Evolutionary conservation across 73 alveolate genomes (phyloP), one percentile per base, ranked within the genome.

Genomic region (Durusdinium trenchii): DNA sequence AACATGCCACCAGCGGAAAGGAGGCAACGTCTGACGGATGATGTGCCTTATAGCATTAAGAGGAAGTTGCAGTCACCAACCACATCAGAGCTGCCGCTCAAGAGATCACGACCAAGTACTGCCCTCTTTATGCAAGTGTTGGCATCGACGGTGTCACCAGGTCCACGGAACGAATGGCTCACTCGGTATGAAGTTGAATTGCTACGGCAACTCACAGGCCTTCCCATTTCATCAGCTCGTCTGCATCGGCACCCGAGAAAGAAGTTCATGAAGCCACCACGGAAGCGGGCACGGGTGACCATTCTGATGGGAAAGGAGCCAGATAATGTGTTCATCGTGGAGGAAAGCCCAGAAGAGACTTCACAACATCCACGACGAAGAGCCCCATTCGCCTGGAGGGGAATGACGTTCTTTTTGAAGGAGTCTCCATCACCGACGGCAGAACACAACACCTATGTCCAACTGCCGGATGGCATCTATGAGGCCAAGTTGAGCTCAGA

Each of bases 291-390:
- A 12, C 47, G 95, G 50, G 38, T 61, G 30, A 87, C 82, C 52
- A 4, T 87, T 42, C 38, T 87, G 71, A 61, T 46, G 28, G 85
- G 85, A 0, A 51, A 87, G 85, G 85, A 87, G 40, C 95, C 95
- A 1, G 6, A 48, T 0, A 36, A 32, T 1, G 28, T 51, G 0
- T 14, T 87, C 40, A 28, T 87, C 7, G 85, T 48, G 20, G 52
- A 45, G 18, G 95, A 87, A 43, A 35, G 32, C 40, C 38, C 84
- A 2, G 28, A 32, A 6, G 60, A 85, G 48, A 78, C 52, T 36
- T 45, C 32, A 0, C 45, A 10, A 5, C 50, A 62, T 9, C 90
- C 90, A 12, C 36, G 67, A 1, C 40, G 90, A 5, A 43, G 40
- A 23, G 67, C 79, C n/a, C 43, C 79, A 1, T 43, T 51, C 42